phyloP scores from a whole-genome alignment of 495 filamentous ascomycete genomes.

The Penicillium manginii region DNA sequence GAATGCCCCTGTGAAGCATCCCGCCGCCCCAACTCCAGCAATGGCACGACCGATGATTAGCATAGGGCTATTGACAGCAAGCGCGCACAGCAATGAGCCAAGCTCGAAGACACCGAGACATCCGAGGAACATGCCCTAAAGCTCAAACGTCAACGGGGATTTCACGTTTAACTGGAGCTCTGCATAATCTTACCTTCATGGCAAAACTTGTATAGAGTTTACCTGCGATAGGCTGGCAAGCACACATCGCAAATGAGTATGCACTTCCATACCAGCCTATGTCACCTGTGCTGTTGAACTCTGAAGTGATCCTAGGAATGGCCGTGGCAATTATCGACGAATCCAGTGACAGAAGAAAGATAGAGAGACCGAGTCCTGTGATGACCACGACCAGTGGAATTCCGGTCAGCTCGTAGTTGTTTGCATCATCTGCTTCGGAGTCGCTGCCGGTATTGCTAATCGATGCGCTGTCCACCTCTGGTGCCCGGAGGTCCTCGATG shows the following conservation, averaged over 20 bases:
- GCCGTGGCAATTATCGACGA: constrained; percentile 21
- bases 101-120: constrained; percentile 13
- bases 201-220: constrained; percentile 10
- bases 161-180: not conserved
- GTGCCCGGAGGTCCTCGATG: no score
- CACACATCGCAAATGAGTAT: constrained; percentile 15
- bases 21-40: constrained; percentile 12
- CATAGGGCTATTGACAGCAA: constrained; percentile 11
- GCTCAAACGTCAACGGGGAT: no score
- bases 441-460: no score
- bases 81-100: constrained; percentile 13
- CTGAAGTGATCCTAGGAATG: constrained; percentile 22
- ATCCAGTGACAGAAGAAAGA: constrained; percentile 18
- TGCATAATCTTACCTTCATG: constrained; percentile 7
- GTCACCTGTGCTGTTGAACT: constrained; percentile 16
- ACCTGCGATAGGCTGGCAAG: constrained; percentile 13
- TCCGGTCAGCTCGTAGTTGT: constrained; percentile 57
- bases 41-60: constrained; percentile 16
- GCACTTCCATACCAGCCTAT: constrained; percentile 21
- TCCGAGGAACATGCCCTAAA: constrained; percentile 3
- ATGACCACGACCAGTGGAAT: constrained; percentile 8
- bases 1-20: constrained; percentile 9
- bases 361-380: constrained; percentile 4
- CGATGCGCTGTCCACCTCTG: no score
- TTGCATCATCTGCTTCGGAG: not conserved